Evolutionary conservation across 2,329 filamentous ascomycete genomes (phyloP), one percentile per base, ranked within the genome.

Genomic region (Pseudogymnoascus sp.): DNA sequence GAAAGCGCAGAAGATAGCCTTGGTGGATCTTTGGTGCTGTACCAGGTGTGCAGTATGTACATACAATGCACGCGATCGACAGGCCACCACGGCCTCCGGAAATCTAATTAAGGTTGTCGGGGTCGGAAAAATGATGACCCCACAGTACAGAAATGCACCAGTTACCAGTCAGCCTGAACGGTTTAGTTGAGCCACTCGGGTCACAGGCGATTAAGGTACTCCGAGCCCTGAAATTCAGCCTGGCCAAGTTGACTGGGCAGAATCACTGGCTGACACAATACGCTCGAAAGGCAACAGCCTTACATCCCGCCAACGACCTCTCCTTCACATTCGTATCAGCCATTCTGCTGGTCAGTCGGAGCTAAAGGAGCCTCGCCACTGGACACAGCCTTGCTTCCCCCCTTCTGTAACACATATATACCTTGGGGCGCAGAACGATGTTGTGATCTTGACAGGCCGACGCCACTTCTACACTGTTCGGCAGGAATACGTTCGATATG

Each of bases 401-500:
- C 14, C 28, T 54, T 35, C 5, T 54, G 28, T 54, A 18, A 54
- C 28, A 20, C 47, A 25, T 14, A 28, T 54, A 33, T 14, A 25
- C 33, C 28, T 28, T 33, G 14, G 5, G 6, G 16, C n/a, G n/a
- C 28, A 54, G 25, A 54, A 35, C 25, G 28, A 54, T 54, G 47
- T 35, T 35, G 47, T 54, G 28, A 33, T n/a, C 33, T 54, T 6
- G 47, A 54, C 28, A 35, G n/a, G n/a, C 28, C 47, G 47, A 54
- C 28, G 16, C 28, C 18, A 54, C 28, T 20, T 9, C 25, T 35
- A 14, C 11, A 54, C 33, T 35, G 5, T 54, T 11, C 12, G 28
- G 47, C 16, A 20, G 9, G n/a, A 35, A 2, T 33, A 20, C 30
- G 16, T 37, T 58, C 54, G 70, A 67, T 33, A 90, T 90, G 86